A percentile compares a stretch with the other conserved stretches of the same genome.
Conservation (phyloP, 768 basidiomycete species). For the Podaxis sp. region DNA sequence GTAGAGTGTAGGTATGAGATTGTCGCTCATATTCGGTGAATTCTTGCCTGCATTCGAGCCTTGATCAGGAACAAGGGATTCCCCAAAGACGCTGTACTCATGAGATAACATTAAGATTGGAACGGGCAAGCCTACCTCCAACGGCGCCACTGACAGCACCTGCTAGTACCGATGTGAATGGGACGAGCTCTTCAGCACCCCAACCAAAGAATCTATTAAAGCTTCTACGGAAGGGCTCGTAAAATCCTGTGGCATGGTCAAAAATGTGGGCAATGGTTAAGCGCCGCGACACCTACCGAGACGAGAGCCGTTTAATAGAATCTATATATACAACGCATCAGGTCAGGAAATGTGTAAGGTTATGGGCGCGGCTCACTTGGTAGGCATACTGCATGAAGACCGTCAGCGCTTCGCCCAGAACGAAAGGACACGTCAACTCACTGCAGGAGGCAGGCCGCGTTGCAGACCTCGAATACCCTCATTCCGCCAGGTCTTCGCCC, state of each 20-base stretch:
- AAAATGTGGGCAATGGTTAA: neutral
- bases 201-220: slow-evolving; percentile 72
- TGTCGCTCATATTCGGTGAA: neutral
- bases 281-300: slow-evolving; percentile 50
- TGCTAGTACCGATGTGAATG: slow-evolving; percentile 76
- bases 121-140: slow-evolving; percentile 59
- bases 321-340: slow-evolving; percentile 41
- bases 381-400: slow-evolving; percentile 69
- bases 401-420: slow-evolving; percentile 3
- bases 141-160: slow-evolving; percentile 90
- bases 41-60: slow-evolving; percentile 88
- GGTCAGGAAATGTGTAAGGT: neutral
- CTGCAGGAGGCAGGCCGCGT: slow-evolving; percentile 87
- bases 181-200: slow-evolving; percentile 62
- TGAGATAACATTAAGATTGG: slow-evolving; percentile 6
- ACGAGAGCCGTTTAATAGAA: slow-evolving; percentile 89
- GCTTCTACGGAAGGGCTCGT: slow-evolving; percentile 81
- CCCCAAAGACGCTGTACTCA: slow-evolving; percentile 61
- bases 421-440: slow-evolving; percentile 36
- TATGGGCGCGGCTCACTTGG: slow-evolving; percentile 51
- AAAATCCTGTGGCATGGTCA: slow-evolving; percentile 65
- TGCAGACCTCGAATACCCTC: slow-evolving; percentile 93
- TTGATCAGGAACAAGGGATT: slow-evolving; percentile 95
- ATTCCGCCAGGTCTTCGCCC: slow-evolving; percentile 83
- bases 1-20: neutral